Evolutionary conservation across 768 basidiomycete genomes (phyloP), one percentile per base, ranked within the genome.

Genomic region (Agaricus sinodeliciosus): DNA sequence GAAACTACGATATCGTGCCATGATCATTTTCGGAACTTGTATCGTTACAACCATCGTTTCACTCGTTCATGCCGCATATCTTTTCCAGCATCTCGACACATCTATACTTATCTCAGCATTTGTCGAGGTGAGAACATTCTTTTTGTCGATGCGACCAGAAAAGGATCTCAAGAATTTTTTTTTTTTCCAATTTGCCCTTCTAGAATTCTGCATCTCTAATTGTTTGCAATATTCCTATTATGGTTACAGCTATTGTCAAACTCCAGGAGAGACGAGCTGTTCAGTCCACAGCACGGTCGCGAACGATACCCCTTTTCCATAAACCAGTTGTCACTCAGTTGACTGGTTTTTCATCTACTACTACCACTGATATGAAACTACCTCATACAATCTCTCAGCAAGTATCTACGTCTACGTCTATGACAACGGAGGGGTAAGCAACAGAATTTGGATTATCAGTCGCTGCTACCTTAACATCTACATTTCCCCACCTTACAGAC

Each of bases 21-120:
- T 76, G 56, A 60, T 79, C 51, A 77, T 80, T 44, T 80, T 82
- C 61, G 80, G 80, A 8, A 72, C 81, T 9, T 78, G 77, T 48
- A 37, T 80, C 52, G 62, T 74, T 43, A 79, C 77, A 6, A 79
- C 73, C 5, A 59, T 74, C 31, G 71, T 72, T 15, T 72, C 73
- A 2, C 58, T 74, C 12, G 72, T 79, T 3, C 79, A 79, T 45
- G 74, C 73, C 0, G 60, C 66, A 18, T 70, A 71, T 55, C 72
- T 82, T 46, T 61, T 73, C 26, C 59, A 45, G 1, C 55, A 56
- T 11, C 63, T 64, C 16, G 66, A 65, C 5, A 55, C 57, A 9
- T 59, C 62, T 44, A 66, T 69, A 18, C 54, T 72, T 4, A 66
- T 75, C 35, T 65, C 72, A 0, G 75, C 72, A 4, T 50, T 76